Base-by-base conservation (phyloP, 2,329 filamentous ascomycete species). In the Zymoseptoria tritici region DNA sequence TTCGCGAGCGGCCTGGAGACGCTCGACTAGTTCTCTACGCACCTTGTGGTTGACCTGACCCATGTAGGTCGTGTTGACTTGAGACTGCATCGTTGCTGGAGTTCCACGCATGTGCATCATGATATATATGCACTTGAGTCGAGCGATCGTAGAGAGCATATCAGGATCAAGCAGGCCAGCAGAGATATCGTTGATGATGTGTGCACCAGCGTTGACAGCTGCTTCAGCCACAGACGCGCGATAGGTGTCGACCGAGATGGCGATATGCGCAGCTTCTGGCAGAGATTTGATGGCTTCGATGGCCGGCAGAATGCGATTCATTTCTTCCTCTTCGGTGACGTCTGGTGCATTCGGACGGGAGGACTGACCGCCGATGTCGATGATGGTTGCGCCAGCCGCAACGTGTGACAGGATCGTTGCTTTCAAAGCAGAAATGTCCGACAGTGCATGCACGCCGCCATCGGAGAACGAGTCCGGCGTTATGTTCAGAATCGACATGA, bases 391-490 rank as follows among this genome's bases (percentile, higher is more conserved):
- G 36, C 92, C 91, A 7, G 80, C 78, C 49, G 76, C 74, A 62
- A 95, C 83, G 71, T 91, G 86, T 9, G 75, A 67, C 55, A 79
- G 76, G 16, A 92, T 80, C 1, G 83, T 88, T 11, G 78, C 71
- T 11, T 80, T 75, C 24, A 94, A 80, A 24, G 77, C 67, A 22
- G 73, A 62, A 1, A 77, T 62, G 63, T 83, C 79, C 5, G 63
- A 70, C 22, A 78, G 70, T 51, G 77, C 75, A 73, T 91, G 83
- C 8, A 79, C 70, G 8, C 91, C 91, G 57, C 91, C 93, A 71
- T 97, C 92, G 0, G 93, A 97, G 78, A 99, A 99, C 9, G 93
- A 97, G 76, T 99, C 93, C 0, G 93, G 93, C 0, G 94, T 97
- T 56, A 96, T 78, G 75, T 99, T 99, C 52, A 97, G 80, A 64